Percentiles rank a stretch among this genome's conserved stretches.
Evolutionary conservation across 2,329 filamentous ascomycete genomes (phyloP).

Genomic region (Calonectria multiphialidica): DNA sequence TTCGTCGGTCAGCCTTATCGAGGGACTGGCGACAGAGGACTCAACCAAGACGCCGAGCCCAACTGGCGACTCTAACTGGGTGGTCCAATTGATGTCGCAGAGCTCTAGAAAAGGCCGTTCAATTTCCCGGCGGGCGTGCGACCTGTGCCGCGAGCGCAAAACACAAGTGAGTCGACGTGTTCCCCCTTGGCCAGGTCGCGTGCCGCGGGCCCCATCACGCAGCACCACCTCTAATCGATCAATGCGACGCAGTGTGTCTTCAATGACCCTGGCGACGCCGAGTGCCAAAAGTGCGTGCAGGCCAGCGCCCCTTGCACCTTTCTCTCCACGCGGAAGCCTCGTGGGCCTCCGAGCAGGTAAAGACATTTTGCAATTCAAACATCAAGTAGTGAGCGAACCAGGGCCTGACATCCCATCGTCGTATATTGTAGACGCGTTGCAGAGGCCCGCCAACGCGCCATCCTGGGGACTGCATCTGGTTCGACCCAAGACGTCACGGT

Average conservation of each 20-base stretch:
- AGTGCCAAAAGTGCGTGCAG: neutral
- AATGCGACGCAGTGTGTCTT: neutral
- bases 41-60: neutral
- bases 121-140: neutral
- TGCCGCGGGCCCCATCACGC: neutral
- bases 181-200: neutral
- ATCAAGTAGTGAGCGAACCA: too few relatives aligned
- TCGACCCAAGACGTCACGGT: neutral
- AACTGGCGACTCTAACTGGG: neutral
- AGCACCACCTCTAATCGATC: neutral
- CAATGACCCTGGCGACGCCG: neutral
- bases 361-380: neutral
- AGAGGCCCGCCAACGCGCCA: neutral
- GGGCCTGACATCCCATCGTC: neutral
- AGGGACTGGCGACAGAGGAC: neutral
- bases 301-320: neutral
- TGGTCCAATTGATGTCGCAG: neutral
- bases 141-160: conserved; percentile 5
- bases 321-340: neutral
- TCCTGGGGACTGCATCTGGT: neutral
- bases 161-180: neutral
- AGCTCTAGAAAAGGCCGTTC: neutral
- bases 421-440: neutral
- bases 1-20: neutral
- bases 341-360: neutral